Base-by-base conservation (phyloP, 495 filamentous ascomycete genomes). In the Mycothermus thermophilus region DNA sequence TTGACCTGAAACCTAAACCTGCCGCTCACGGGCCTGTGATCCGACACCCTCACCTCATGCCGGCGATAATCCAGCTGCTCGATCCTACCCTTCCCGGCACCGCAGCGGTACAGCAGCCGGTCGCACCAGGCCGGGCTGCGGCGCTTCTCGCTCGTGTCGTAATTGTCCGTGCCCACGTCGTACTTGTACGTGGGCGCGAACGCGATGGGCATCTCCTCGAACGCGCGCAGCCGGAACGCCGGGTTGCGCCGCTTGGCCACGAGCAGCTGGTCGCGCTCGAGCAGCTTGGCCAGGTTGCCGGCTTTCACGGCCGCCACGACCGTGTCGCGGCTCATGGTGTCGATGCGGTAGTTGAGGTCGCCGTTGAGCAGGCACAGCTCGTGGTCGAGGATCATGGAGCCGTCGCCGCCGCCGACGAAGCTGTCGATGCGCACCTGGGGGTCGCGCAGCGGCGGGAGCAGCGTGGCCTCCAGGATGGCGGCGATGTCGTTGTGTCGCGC, bases 141-240 rank as follows among this genome's bases (percentile, higher is more conserved):
- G 53, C 85, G 82, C 69, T 97, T 97, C 50, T 97, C 90, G 40
- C 79, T 85, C 2, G 80, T 77, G 50, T 97, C 90, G 53, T 97
- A 97, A 17, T 75, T 77, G 52, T 95, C 85, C 7, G 83, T 90
- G 9, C 86, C 87, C 1, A 95, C 83, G 48, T 97, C 90, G 55
- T 96, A 97, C 55, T 97, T 97, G 62, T 97, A 97, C 2, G 90
- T 97, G 6, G 90, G 90, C 11, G 82, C 77, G 51, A 97, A 97
- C 0, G 75, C 79, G 48, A 97, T 95, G 0, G 76, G 77, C 9
- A 72, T 64, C 58, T 97, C 90, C 12, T 75, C 74, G 48, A 97
- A 96, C 4, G 80, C 77, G 13, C 87, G 75, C 2, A 95, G 69
- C 15, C 79, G 68, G 63, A 95, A 95, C 8, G 75, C 81, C 0